These are phyloP conservation scores for Hypoxylon sp. DNA, from an alignment of 2,329 filamentous ascomycete species.

Conservation along the genomic window DNA sequence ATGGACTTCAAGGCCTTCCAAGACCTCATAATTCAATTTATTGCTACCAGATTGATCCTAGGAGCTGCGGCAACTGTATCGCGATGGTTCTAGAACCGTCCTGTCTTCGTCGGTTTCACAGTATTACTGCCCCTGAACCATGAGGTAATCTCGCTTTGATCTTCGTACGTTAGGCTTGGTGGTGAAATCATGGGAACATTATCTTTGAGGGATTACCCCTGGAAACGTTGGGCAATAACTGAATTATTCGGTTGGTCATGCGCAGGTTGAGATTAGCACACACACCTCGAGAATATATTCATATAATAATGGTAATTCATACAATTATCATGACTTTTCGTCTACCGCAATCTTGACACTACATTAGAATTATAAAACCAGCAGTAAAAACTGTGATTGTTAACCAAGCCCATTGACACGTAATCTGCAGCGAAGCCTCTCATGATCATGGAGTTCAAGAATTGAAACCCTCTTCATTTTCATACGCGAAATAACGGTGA, in stretches of 20 bases:
- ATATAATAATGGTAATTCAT: not conserved
- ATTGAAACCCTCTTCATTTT: not conserved
- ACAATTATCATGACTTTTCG: not conserved
- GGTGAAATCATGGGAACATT: not conserved
- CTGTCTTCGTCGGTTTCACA: not conserved
- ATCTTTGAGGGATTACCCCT: not conserved
- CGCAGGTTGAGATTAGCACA: not conserved
- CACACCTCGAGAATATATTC: not conserved
- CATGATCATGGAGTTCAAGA: not conserved
- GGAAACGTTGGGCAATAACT: not conserved
- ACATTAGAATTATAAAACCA: not conserved
- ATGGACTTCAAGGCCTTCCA: no score
- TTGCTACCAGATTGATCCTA: no score
- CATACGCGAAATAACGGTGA: not conserved
- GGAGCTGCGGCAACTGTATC: no score
- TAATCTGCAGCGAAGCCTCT: not conserved
- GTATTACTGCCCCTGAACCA: not conserved
- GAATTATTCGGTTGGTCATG: not conserved
- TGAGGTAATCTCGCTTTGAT: not conserved
- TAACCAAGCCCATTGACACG: not conserved
- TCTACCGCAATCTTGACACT: not conserved
- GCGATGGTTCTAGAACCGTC: not conserved
- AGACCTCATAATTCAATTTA: no score
- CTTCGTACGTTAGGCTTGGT: not conserved
- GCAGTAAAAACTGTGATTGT: not conserved